Base-by-base conservation (phyloP, 805 yeast genomes). In the Metschnikowia santaceciliae region DNA sequence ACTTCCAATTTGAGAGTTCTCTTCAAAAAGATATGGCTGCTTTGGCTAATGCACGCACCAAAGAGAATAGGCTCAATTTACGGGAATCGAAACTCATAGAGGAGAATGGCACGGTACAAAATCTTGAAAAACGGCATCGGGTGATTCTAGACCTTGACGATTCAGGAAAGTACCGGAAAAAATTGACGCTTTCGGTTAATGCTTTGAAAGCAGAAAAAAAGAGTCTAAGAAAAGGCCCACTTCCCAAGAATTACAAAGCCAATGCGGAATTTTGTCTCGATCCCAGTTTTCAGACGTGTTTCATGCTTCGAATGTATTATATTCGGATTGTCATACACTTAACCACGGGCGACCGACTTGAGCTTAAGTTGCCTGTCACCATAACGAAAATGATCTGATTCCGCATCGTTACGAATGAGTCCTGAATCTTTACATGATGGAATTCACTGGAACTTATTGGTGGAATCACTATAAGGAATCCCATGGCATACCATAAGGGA, bases 221-320 rank as follows among this genome's bases (percentile, higher is more conserved):
- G 57, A 46, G 46, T 47, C 48, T n/a, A 35, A 56, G 19, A 17
- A 40, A 17, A 10, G 51, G 38, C 10, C 32, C 41, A 17, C 53
- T 26, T 45, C 56, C 26, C 4, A 33, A 43, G 3, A 46, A 42
- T 19, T 58, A 58, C 45, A 48, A 52, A 19, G 48, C 59, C 14
- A 60, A 58, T 6, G 57, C 59, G 22, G 65, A 69, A 13, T 70
- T 68, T 47, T 63, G 68, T 48, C 54, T 72, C 32, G 63, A 71
- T 15, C 77, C 77, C 3, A 72, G 68, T 42, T 72, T 72, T 57
- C 77, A 72, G 55, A 56, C 57, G 14, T 72, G 77, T 50, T 58
- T 61, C 39, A 33, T 68, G 43, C 67, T 72, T 2, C 57, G 77
- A 34, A 41, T 71, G 34, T 72, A 72, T 52, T 70, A 69, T 52